Evolutionary conservation across 2,329 filamentous ascomycete species (phyloP).

Genomic region (Nemania abortiva): DNA sequence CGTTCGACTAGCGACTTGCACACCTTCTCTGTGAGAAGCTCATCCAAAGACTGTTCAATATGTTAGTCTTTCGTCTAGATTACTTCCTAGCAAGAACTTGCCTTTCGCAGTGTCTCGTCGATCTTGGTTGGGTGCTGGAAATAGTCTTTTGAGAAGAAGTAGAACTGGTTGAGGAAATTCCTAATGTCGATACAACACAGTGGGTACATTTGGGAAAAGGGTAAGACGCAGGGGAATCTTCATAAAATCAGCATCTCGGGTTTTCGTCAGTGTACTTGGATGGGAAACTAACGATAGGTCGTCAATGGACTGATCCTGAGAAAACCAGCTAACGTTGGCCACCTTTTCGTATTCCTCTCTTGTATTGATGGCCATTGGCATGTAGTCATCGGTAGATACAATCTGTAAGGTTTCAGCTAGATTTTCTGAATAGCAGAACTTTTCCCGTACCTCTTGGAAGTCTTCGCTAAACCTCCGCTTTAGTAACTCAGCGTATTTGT

Average conservation of each 20-base stretch:
- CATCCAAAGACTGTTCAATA: constrained; percentile 79
- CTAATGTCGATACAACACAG: constrained; percentile 98
- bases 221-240: constrained; percentile 93
- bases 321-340: constrained; percentile 95
- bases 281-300: constrained; percentile 74
- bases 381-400: constrained; percentile 95
- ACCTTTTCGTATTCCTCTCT: constrained; percentile 95
- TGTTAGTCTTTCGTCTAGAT: constrained; percentile 37
- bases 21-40: constrained; percentile 92
- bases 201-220: constrained; percentile 99
- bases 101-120: constrained; percentile 87
- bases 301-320: constrained; percentile 80
- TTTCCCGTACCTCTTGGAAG: constrained; percentile 80
- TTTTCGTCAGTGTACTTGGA: neutral
- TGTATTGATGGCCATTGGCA: constrained; percentile 98
- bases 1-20: constrained; percentile 90
- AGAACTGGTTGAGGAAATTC: constrained; percentile 98
- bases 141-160: constrained; percentile 96
- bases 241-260: constrained; percentile 61
- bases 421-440: neutral
- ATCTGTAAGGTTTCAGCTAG: constrained; percentile 59
- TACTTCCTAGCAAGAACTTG: constrained; percentile 50
- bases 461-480: constrained; percentile 94
- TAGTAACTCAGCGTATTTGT: constrained; percentile 91
- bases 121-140: constrained; percentile 92